Conservation (phyloP, 257 asterid genomes). For the Asclepias syriaca region DNA sequence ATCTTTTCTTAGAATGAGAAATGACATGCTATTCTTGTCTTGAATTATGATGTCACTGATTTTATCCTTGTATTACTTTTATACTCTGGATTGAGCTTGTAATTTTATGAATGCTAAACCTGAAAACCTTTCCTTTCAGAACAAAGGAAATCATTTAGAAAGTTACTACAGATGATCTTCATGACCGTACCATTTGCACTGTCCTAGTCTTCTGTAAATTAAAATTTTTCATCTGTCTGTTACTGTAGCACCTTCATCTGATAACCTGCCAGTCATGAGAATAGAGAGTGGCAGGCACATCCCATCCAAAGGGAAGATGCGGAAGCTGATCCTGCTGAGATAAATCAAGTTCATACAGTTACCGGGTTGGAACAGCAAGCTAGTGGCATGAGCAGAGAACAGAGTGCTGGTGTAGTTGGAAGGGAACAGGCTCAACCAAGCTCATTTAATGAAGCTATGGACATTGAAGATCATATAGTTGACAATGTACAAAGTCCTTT, state of each 20-base stretch:
- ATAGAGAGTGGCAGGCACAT: constrained; percentile 23
- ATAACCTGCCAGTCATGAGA: constrained; percentile 24
- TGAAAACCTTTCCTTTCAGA: not conserved
- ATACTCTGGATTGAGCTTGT: not conserved
- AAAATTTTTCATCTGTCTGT: not conserved
- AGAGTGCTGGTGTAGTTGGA: not conserved
- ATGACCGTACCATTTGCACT: not conserved
- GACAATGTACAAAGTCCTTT: constrained; percentile 45
- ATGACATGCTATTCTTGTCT: not conserved
- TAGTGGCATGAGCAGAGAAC: constrained; percentile 15
- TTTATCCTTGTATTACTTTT: not conserved
- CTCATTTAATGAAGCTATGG: constrained; percentile 23
- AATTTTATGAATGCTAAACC: not conserved
- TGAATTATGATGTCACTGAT: not conserved
- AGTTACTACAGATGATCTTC: not conserved
- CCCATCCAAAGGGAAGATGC: constrained; percentile 33
- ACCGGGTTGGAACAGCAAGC: constrained; percentile 14
- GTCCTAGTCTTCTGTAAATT: not conserved
- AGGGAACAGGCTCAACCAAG: constrained; percentile 17
- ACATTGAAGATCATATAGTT: constrained; percentile 43
- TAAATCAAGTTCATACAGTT: constrained; percentile 16
- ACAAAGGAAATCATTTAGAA: not conserved
- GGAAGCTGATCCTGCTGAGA: constrained; percentile 13
- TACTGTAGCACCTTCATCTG: constrained; percentile 35
- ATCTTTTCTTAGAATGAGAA: not conserved